Conservation (phyloP, 352 stramenopile genomes). For the Globisporangium alternatum region DNA sequence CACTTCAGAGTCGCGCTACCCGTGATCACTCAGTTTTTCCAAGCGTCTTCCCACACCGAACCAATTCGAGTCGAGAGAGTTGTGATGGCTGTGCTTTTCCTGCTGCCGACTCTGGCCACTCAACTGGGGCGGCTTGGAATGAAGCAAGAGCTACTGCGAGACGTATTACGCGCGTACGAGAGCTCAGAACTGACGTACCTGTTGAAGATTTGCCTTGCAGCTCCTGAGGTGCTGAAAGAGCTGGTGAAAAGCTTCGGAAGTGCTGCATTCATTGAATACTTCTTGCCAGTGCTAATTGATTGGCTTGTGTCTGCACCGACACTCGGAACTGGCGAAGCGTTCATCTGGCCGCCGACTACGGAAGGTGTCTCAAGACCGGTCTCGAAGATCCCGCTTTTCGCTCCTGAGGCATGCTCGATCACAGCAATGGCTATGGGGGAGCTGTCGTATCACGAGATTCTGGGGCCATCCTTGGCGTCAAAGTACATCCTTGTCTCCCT, state of each 20-base stretch:
- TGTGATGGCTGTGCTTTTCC: conserved; percentile 49
- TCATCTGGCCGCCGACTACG: conserved; percentile 4
- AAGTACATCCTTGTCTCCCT: conserved; percentile 64
- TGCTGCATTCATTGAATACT: conserved; percentile 38
- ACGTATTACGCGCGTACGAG: conserved; percentile 63
- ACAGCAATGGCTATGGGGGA: conserved; percentile 47
- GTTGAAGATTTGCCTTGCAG: conserved; percentile 39
- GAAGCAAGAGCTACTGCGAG: conserved; percentile 34
- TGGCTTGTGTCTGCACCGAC: conserved; percentile 46
- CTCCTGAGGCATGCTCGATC: conserved; percentile 38
- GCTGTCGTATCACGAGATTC: conserved; percentile 40
- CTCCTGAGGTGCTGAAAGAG: conserved; percentile 46
- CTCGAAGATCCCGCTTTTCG: conserved; percentile 32
- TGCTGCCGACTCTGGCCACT: conserved; percentile 41
- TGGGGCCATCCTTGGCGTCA: conserved; percentile 52
- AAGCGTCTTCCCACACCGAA: conserved; percentile 36
- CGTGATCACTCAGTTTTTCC: conserved; percentile 54
- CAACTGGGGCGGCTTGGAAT: conserved; percentile 36
- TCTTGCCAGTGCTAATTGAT: conserved; percentile 64
- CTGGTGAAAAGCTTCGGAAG: conserved; percentile 49
- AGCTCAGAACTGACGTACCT: conserved; percentile 33
- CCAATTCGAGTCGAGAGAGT: conserved; percentile 42
- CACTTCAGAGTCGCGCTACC: conserved; percentile 50
- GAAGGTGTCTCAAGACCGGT: conserved; percentile 15
- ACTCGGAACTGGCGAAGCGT: not conserved